phyloP scores from a whole-genome alignment of 257 asterid species.

The Nicotiana sylvestris region DNA sequence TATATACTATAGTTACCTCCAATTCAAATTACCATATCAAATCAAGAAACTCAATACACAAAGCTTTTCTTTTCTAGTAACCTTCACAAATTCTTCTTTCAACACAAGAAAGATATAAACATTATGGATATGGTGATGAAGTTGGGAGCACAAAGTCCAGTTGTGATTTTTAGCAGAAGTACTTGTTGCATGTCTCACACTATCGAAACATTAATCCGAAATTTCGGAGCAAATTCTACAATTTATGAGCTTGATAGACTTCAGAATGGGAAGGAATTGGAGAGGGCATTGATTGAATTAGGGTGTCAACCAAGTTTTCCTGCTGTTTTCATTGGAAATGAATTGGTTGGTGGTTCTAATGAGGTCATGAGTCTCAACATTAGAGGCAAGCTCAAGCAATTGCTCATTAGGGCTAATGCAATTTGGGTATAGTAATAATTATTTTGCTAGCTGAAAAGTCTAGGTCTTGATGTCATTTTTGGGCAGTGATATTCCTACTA shows the following conservation, averaged over 20 bases:
- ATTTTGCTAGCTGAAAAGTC: not conserved
- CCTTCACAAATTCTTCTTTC: not conserved
- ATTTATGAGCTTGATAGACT: not conserved
- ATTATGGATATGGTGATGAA: conserved; percentile 2
- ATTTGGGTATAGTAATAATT: not conserved
- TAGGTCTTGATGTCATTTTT: not conserved
- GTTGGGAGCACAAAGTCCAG: conserved; percentile 2
- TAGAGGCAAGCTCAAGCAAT: conserved; percentile 7
- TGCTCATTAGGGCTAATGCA: conserved; percentile 9
- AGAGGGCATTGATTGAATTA: not conserved
- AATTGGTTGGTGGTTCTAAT: conserved; percentile 6
- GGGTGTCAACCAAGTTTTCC: not conserved
- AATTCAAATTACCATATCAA: too few relatives aligned
- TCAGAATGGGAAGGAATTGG: not conserved
- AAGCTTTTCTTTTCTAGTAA: not conserved
- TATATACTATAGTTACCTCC: not conserved
- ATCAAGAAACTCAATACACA: too few relatives aligned
- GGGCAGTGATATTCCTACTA: not conserved
- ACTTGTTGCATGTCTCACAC: not conserved
- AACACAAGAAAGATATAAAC: not conserved
- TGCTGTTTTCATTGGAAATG: conserved; percentile 1
- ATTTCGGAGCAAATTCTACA: not conserved
- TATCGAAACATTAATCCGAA: not conserved
- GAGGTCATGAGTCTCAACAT: conserved; percentile 1
- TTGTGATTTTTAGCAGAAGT: not conserved